Evolutionary conservation across 2,329 filamentous ascomycete species (phyloP), one percentile per base, ranked within the genome.

Genomic region (Sarocladium kiliense): DNA sequence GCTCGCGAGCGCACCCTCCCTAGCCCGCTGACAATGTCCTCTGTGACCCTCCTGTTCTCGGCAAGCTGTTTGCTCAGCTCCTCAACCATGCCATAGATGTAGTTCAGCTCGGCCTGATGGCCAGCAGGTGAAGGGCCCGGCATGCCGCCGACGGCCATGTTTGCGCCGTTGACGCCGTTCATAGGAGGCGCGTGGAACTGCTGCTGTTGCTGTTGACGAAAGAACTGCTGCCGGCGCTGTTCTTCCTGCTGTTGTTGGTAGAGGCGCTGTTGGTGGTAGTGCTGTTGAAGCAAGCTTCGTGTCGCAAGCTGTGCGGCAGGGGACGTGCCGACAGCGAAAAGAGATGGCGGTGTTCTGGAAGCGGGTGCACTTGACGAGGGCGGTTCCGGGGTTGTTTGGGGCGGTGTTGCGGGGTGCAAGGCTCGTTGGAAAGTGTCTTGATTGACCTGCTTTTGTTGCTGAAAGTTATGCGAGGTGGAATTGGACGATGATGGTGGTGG

Each of bases 81-180:
- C 63, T 87, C 84, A 11, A 87, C 84, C 79, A 87, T 83, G 60
- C 76, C 75, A 65, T 86, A 86, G 64, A 87, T 85, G 68, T 85
- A 83, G 65, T 85, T 85, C 58, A 87, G 77, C 68, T 87, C 84
- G 54, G 83, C 79, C 67, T 87, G 83, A 66, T 87, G 84, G 49
- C 83, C 84, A 18, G 84, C 84, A n/a, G 84, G 84, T 16, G 81
- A 84, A 14, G 84, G 82, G 44, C 78, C 74, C 56, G 78, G 76
- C 57, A 74, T 75, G 37, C 70, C 71, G 26, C 72, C 75, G 30
- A 70, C 71, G 26, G 73, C 69, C 70, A 77, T 72, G 62, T 72
- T 74, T 60, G 66, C 70, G 62, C 76, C 76, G 61, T 78, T 79
- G 63, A 77, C 72, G 58, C 76, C 76, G 65, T 79, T 79, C 75